These are phyloP conservation scores for Vachellia collinsii DNA, from an alignment of 306 rosid species.

Conservation along the genomic window DNA sequence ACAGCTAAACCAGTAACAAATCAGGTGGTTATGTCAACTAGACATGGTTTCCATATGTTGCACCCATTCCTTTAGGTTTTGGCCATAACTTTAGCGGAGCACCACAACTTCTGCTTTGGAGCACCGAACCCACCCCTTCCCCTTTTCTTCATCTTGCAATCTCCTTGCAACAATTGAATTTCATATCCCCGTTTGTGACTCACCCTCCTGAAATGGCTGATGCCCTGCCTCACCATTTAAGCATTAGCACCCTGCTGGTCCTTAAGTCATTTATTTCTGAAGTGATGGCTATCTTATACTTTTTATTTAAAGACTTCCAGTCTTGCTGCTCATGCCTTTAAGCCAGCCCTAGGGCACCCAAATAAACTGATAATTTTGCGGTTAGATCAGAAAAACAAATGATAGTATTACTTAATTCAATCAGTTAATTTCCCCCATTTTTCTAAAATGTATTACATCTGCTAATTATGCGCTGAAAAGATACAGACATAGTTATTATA, in stretches of 20 bases:
- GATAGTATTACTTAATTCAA: neutral
- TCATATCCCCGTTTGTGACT: neutral
- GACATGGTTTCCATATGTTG: neutral
- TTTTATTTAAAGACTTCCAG: neutral
- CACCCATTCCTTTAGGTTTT: neutral
- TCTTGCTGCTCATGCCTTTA: neutral
- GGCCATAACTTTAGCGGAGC: neutral
- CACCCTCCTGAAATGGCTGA: neutral
- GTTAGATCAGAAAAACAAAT: neutral
- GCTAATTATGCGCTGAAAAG: neutral
- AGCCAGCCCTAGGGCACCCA: neutral
- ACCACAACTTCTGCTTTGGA: neutral
- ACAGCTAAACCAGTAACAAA: conserved; percentile 1
- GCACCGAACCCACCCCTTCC: neutral
- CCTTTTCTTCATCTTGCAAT: neutral
- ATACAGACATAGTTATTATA: neutral
- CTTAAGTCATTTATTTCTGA: conserved; percentile 3
- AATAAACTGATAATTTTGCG: neutral
- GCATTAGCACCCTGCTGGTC: neutral
- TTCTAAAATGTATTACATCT: neutral
- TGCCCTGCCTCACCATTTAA: neutral
- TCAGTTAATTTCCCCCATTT: neutral
- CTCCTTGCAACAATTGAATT: neutral
- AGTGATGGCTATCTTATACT: neutral
- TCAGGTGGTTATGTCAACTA: neutral